These are phyloP conservation scores for Phytophthora citrophthora DNA, from an alignment of 352 stramenopile genomes.

Conservation along the genomic window DNA sequence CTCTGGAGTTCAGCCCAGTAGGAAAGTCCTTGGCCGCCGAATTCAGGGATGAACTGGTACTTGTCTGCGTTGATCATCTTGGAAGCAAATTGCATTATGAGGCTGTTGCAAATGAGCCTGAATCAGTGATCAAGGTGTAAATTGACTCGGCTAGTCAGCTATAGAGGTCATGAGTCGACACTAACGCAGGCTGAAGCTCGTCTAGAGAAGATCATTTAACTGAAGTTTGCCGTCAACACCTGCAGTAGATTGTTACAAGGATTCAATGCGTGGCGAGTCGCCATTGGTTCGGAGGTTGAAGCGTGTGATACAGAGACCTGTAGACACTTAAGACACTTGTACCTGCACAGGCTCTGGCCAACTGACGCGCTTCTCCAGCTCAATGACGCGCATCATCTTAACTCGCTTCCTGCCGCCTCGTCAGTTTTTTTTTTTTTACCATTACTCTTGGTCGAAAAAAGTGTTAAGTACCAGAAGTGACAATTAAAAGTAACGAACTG, in stretches of 20 bases:
- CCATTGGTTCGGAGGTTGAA: conserved; percentile 3
- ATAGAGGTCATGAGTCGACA: neutral
- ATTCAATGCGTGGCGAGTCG: neutral
- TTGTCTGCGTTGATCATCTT: conserved; percentile 19
- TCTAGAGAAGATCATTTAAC: conserved; percentile 1
- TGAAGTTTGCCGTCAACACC: neutral
- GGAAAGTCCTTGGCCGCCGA: conserved; percentile 71
- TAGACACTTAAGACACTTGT: neutral
- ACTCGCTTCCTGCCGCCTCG: neutral
- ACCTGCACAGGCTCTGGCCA: neutral
- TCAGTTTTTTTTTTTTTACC: neutral
- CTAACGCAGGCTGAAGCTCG: no score
- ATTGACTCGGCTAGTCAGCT: neutral
- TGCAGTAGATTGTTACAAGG: neutral
- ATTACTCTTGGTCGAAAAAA: no score
- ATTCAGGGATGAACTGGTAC: conserved; percentile 57
- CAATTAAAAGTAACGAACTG: no score
- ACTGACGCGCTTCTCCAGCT: conserved; percentile 1
- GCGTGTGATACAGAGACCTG: no score
- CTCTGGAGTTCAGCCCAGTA: conserved; percentile 71
- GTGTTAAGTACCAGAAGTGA: no score
- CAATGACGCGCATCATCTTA: conserved; percentile 1
- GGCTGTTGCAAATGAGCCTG: neutral
- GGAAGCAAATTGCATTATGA: conserved; percentile 3
- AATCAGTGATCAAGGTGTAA: no score